Conservation (phyloP, 345 rosid genomes). For the Citrus unshiu region DNA sequence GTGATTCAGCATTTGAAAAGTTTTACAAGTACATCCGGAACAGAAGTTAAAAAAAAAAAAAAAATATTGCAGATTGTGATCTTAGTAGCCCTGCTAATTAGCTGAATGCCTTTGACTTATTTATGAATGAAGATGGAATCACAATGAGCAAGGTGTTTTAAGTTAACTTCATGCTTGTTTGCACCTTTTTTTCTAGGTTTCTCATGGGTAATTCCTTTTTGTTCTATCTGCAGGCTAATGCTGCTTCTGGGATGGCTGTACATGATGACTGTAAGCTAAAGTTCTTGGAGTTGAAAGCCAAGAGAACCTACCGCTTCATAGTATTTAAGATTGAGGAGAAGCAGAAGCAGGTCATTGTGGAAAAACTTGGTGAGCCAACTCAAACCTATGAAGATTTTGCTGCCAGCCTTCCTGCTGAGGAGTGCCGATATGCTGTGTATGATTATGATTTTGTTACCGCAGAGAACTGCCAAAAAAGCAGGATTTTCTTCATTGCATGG, state of each 20-base stretch:
- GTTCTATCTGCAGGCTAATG: constrained; percentile 39
- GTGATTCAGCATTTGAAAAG: not conserved
- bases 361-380: constrained; percentile 49
- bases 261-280: constrained; percentile 58
- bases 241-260: constrained; percentile 59
- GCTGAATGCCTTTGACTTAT: not conserved
- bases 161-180: not conserved
- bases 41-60: not conserved
- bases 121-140: not conserved
- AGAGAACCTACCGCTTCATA: constrained; percentile 49
- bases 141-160: no score
- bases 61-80: not conserved
- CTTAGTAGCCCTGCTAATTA: not conserved
- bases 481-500: constrained; percentile 59
- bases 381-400: constrained; percentile 45
- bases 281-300: constrained; percentile 54
- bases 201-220: not conserved
- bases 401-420: constrained; percentile 51
- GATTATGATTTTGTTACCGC: constrained; percentile 54
- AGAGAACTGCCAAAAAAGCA: constrained; percentile 57
- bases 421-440: constrained; percentile 36
- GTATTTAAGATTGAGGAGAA: constrained; percentile 57
- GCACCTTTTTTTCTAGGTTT: no score
- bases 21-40: not conserved
- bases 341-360: constrained; percentile 52